Evolutionary conservation across 129 eudicot genomes (phyloP), one percentile per base, ranked within the genome.

Genomic region (Flaveria bidentis): DNA sequence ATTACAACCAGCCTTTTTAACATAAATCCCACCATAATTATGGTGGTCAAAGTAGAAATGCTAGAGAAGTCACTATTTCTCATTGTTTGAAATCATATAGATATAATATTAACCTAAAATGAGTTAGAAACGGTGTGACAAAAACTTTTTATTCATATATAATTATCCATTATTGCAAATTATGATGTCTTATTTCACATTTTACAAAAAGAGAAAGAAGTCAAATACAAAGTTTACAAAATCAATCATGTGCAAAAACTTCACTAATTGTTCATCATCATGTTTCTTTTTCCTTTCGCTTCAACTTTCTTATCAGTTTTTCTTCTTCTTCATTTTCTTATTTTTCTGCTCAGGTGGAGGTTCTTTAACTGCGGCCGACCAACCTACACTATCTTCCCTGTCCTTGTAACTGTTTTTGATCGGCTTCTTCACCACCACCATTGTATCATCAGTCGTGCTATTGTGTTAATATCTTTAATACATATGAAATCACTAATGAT

Each of bases 241-340:
- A 66, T 17, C 26, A 39, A 39, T 39, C 71, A n/a, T 41, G 39
- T 63, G 9, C 28, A 65, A 71, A 16, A 50, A 26, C 49, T 53
- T 64, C 64, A 28, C n/a, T 1, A 50, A 71, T 30, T 73, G 69
- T 45, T 17, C 72, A 18, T 68, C 68, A 67, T 42, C 33, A 26
- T 62, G 20, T 6, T 63, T 25, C 10, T 46, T 60, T 47, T 67
- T 67, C 17, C 28, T 65, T 52, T 55, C 69, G 5, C 64, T 66
- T 65, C 77, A 52, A 28, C 76, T 53, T 64, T 80, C 62, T 71
- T 71, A 15, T 68, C 68, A 69, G 23, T 71, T 83, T 55, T 80
- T 49, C 3, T 56, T 72, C 83, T 53, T 80, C 83, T 81, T 78
- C n/a, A 69, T 82, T 42, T 86, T 83, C 16, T 88, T 88, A 36